phyloP scores from a whole-genome alignment of 257 asterid species.

The Solanum neorickii region DNA sequence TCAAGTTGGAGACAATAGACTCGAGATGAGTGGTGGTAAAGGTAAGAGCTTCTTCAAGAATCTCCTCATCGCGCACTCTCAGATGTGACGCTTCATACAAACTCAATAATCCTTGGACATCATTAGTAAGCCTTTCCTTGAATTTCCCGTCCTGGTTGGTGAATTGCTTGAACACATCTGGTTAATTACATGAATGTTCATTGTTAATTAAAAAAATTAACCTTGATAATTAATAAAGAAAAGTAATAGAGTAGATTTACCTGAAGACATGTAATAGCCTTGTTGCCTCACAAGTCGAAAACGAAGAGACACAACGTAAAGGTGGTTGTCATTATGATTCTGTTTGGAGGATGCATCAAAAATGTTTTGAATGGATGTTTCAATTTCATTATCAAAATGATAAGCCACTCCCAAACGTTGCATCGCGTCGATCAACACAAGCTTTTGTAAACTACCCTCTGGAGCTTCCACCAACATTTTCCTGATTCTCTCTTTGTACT shows the following conservation, averaged over 20 bases:
- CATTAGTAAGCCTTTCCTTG: background rate
- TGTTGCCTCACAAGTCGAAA: background rate
- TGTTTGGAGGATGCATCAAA: background rate
- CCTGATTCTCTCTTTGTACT: background rate
- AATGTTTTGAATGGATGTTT: background rate
- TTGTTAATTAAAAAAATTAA: background rate
- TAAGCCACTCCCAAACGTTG: conserved; percentile 9
- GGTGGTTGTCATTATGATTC: background rate
- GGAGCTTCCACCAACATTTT: background rate
- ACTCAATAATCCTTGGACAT: background rate
- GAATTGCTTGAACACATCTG: background rate
- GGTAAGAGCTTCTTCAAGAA: background rate
- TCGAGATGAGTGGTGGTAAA: background rate
- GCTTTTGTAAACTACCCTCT: background rate
- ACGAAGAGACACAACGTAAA: background rate
- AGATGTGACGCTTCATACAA: background rate
- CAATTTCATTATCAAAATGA: conserved; percentile 10
- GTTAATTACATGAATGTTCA: background rate
- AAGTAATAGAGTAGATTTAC: background rate
- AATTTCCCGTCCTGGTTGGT: background rate
- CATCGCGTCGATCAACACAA: background rate
- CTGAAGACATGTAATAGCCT: background rate
- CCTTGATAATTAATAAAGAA: background rate
- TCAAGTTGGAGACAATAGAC: background rate
- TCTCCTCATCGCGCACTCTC: background rate